phyloP scores from a whole-genome alignment of 331 rosid species.

The Stylosanthes scabra region DNA sequence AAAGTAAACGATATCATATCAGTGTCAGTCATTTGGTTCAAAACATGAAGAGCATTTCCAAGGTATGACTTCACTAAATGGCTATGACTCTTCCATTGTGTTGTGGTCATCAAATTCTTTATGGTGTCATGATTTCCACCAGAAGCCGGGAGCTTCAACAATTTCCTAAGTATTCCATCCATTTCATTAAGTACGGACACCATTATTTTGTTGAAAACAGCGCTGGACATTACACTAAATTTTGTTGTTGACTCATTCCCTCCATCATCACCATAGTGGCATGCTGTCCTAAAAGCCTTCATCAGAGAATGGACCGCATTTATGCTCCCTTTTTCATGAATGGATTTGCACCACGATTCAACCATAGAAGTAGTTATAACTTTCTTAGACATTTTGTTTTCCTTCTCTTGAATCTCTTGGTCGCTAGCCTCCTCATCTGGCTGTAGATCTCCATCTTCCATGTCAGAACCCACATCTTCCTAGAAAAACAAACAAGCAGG shows the following conservation, averaged over 20 bases:
- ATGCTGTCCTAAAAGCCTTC: conserved; percentile 86
- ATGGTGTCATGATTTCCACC: conserved; percentile 89
- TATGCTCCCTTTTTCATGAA: conserved; percentile 67
- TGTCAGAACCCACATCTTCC: conserved; percentile 64
- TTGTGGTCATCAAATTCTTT: conserved; percentile 64
- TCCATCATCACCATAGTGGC: conserved; percentile 93
- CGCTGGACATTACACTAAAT: conserved; percentile 79
- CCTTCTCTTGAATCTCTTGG: conserved; percentile 47
- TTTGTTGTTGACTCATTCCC: conserved; percentile 58
- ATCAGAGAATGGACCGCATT: conserved; percentile 69
- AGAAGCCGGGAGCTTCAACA: conserved; percentile 77
- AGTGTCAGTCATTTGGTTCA: conserved; percentile 97
- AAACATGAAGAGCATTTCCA: conserved; percentile 87
- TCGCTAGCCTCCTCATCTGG: conserved; percentile 46
- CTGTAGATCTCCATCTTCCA: conserved; percentile 57
- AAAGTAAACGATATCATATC: conserved; percentile 90
- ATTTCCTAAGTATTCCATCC: conserved; percentile 84
- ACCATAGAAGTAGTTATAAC: conserved; percentile 76
- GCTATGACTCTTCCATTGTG: conserved; percentile 75
- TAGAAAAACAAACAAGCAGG: conserved; percentile 41
- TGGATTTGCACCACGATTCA: conserved; percentile 74
- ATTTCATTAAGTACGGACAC: conserved; percentile 78
- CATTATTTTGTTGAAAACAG: conserved; percentile 92
- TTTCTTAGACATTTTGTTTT: conserved; percentile 47
- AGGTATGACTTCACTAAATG: conserved; percentile 93